phyloP scores from a whole-genome alignment of 1,284 basidiomycete genomes.

The Malassezia cuniculi region DNA sequence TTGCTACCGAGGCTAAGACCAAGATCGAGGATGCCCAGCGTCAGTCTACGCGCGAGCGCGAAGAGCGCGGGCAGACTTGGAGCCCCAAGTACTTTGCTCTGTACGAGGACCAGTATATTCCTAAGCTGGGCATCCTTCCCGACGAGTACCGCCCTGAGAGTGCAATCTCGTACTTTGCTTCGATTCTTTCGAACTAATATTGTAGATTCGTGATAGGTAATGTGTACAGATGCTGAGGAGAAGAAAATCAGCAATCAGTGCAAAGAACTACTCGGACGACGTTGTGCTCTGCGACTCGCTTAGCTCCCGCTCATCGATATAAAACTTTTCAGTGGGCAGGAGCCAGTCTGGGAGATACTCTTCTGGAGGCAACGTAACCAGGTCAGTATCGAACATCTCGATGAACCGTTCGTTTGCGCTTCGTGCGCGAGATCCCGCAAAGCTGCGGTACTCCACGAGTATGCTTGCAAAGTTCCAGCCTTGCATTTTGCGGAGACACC shows the following conservation, averaged over 20 bases:
- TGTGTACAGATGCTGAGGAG: neutral
- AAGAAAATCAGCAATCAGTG: too few species aligned
- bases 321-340: slow-evolving; percentile 17
- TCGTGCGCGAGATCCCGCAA: slow-evolving; percentile 32
- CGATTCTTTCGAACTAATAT: neutral
- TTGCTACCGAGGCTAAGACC: slow-evolving; percentile 78
- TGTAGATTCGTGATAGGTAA: neutral
- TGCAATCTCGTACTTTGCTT: slow-evolving; percentile 24
- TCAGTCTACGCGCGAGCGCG: slow-evolving; percentile 62
- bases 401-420: slow-evolving; percentile 39
- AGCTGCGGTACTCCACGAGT: slow-evolving; percentile 34
- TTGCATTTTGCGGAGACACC: slow-evolving; percentile 37
- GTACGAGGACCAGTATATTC: slow-evolving; percentile 47
- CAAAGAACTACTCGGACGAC: too few species aligned
- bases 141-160: slow-evolving; percentile 20
- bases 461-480: slow-evolving; percentile 41
- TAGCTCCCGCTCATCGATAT: slow-evolving; percentile 19
- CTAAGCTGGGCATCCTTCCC: slow-evolving; percentile 22
- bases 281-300: slow-evolving; percentile 7
- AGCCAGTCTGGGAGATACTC: slow-evolving; percentile 30
- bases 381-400: slow-evolving; percentile 42
- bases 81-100: slow-evolving; percentile 69
- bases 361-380: slow-evolving; percentile 26
- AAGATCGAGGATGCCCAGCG: slow-evolving; percentile 85
- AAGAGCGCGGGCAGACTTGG: slow-evolving; percentile 59